Conservation (phyloP, 208 protist species). For the Leishmania arabica region DNA sequence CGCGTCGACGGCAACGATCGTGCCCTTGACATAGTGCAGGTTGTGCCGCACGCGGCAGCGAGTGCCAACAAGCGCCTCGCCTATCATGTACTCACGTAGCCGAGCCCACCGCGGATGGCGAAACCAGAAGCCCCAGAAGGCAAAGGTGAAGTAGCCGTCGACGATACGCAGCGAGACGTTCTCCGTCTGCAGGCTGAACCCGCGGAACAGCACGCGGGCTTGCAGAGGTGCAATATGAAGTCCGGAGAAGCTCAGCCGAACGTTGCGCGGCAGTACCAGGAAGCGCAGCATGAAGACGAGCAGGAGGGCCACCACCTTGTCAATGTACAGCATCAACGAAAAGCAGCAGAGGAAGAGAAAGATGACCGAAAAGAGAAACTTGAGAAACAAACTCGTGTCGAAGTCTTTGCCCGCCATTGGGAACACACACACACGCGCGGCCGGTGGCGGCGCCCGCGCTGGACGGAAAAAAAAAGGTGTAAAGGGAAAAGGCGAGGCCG, state of each 20-base stretch:
- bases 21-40: conserved; percentile 59
- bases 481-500: background rate
- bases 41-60: conserved; percentile 64
- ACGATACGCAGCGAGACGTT: conserved; percentile 84
- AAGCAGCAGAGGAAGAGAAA: conserved; percentile 71
- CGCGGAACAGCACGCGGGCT: conserved; percentile 73
- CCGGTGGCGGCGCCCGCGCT: background rate
- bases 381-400: conserved; percentile 53
- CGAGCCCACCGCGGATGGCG: conserved; percentile 55
- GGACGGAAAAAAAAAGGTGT: too few relatives aligned
- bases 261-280: conserved; percentile 61
- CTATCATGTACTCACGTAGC: conserved; percentile 80
- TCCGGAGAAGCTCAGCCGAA: conserved; percentile 52
- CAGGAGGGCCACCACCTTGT: conserved; percentile 41
- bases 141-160: conserved; percentile 84
- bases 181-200: conserved; percentile 75
- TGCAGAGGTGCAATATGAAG: conserved; percentile 66
- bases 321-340: conserved; percentile 67
- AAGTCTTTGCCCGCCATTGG: conserved; percentile 30
- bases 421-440: too few relatives aligned
- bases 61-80: conserved; percentile 63
- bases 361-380: conserved; percentile 71
- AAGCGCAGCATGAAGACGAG: conserved; percentile 62
- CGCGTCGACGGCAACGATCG: conserved; percentile 64
- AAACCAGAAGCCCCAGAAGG: conserved; percentile 74